Evolutionary conservation across 768 basidiomycete genomes (phyloP), one percentile per base, ranked within the genome.

Genomic region (Asterophora lycoperdoides): DNA sequence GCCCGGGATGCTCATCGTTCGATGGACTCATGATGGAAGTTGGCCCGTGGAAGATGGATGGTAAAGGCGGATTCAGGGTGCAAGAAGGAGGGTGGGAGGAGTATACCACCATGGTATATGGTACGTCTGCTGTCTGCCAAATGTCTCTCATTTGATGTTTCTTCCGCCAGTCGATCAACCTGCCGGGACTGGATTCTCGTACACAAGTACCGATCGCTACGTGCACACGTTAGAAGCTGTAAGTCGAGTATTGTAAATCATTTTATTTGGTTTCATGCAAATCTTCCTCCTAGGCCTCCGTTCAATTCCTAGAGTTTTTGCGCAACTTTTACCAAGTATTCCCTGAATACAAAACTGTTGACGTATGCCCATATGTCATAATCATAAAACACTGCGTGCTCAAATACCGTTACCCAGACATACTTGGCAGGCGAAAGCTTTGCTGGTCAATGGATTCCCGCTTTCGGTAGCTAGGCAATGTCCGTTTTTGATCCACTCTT

Each of bases 21-120:
- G 95, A 98, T 59, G 95, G 95, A 2, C 76, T 93, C 14, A 87
- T 98, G 86, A 94, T 98, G 92, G 95, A 98, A 59, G 76, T 94
- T n/a, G 95, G 95, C 0, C 94, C 95, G 4, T 95, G 92, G 81
- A 79, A 79, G 55, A 68, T 85, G 67, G 86, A 91, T 59, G 78
- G 81, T 44, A 71, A 81, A 13, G 83, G 88, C 47, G 79, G 84
- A 3, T 77, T 94, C 53, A 79, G 78, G 57, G 76, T 81, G 15
- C 71, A 80, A 8, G 84, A 92, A 54, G 93, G 93, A 20, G 93
- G 93, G 8, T 98, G 95, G 95, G 93, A 98, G 62, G 95, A 98
- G 64, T 97, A 95, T 63, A 85, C 89, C 18, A 93, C 89, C 29
- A 83, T 98, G 72, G 83, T 98, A 48, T 97, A 88, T 59, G 69